Evolutionary conservation across 163 green algal genomes (phyloP).

Genomic region (Chlorella variabilis): DNA sequence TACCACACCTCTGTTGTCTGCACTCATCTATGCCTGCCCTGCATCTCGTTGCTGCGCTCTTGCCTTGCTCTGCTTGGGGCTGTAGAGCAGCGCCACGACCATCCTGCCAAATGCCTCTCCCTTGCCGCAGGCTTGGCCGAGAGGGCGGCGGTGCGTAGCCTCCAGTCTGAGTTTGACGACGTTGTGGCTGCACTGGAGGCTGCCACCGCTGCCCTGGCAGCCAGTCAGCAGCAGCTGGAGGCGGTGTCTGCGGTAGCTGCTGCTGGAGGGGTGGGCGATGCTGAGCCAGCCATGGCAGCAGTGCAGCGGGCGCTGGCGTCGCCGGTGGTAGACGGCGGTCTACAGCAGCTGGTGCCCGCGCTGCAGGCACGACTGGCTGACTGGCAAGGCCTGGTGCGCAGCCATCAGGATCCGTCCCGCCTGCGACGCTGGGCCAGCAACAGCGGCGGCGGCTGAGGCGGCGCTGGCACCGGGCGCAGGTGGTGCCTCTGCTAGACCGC

Average conservation of each 20-base stretch:
- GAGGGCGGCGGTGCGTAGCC: constrained; percentile 44
- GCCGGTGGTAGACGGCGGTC: too few species aligned
- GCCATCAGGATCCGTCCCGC: constrained; percentile 10
- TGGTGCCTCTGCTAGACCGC: too few species aligned
- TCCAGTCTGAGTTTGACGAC: constrained; percentile 67
- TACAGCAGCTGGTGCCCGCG: not conserved
- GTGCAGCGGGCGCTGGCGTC: not conserved
- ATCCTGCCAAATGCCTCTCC: too few species aligned
- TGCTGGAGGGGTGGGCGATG: not conserved
- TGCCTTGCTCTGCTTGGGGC: too few species aligned
- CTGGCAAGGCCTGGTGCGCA: constrained; percentile 1
- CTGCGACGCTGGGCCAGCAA: constrained; percentile 12
- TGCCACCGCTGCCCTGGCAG: not conserved
- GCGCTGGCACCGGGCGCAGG: too few species aligned
- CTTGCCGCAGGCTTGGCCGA: constrained; percentile 52
- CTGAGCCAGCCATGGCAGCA: not conserved
- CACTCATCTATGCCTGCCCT: too few species aligned
- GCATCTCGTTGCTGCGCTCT: too few species aligned
- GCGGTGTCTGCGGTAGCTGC: not conserved
- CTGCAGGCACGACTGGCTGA: constrained; percentile 5
- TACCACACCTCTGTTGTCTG: too few species aligned
- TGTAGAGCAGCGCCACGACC: too few species aligned
- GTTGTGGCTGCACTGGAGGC: constrained; percentile 9
- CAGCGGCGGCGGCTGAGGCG: too few species aligned
- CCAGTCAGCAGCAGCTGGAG: not conserved